These are phyloP conservation scores for Berkeleyomyces rouxiae DNA, from an alignment of 2,329 filamentous ascomycete genomes.

Conservation along the genomic window DNA sequence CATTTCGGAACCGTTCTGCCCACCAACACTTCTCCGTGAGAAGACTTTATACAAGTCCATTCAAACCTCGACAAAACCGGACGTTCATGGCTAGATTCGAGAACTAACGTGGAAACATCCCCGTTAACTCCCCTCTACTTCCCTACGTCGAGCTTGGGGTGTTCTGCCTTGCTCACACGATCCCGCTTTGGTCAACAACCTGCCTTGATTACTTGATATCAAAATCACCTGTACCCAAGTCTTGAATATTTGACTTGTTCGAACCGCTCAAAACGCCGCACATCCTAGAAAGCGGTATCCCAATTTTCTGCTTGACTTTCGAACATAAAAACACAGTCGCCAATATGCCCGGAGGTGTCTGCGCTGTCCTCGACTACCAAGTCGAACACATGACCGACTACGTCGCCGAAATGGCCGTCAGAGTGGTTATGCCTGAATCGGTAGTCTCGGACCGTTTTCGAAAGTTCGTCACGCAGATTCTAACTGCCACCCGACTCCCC, in stretches of 20 bases:
- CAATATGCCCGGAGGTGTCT: conserved; percentile 66
- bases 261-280: not conserved
- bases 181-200: not conserved
- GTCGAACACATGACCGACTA: conserved; percentile 94
- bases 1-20: not conserved
- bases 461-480: conserved; percentile 81
- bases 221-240: not conserved
- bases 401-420: conserved; percentile 70
- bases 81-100: conserved; percentile 5
- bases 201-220: not conserved
- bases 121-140: not conserved
- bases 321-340: conserved; percentile 16
- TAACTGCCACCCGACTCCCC: conserved; percentile 76
- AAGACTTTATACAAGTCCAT: not conserved
- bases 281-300: not conserved
- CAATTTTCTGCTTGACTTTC: not conserved
- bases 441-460: conserved; percentile 56
- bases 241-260: not conserved
- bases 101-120: not conserved
- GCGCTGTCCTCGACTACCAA: conserved; percentile 88
- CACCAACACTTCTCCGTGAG: conserved; percentile 7
- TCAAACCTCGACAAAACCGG: not conserved
- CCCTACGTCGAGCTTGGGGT: not conserved
- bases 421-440: conserved; percentile 36
- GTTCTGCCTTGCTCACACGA: not conserved